These are phyloP conservation scores for Malania oleifera DNA, from an alignment of 164 flowering plant species.

Conservation along the genomic window DNA sequence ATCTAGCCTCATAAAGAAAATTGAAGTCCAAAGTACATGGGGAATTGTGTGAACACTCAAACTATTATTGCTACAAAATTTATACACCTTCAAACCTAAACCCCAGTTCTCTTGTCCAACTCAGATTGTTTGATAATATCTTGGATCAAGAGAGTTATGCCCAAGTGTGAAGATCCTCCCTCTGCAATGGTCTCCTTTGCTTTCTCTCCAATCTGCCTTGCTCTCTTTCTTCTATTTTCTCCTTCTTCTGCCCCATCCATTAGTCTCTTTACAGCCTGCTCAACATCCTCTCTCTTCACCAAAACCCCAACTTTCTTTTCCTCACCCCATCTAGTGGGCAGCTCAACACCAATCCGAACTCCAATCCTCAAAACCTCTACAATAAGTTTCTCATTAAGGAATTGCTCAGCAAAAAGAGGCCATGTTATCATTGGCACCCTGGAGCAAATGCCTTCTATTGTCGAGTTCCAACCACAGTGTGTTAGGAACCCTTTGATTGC, in stretches of 20 bases:
- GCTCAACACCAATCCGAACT: slow-evolving; percentile 14
- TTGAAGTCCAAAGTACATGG: no score
- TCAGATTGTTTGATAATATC: slow-evolving; percentile 9
- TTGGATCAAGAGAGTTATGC: slow-evolving; percentile 10
- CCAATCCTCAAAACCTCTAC: slow-evolving; percentile 14
- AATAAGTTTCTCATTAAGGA: slow-evolving; percentile 14
- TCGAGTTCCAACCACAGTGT: slow-evolving; percentile 24
- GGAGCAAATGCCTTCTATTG: slow-evolving; percentile 13
- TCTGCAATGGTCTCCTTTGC: slow-evolving; percentile 13
- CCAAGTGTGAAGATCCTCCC: slow-evolving; percentile 15
- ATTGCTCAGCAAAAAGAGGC: slow-evolving; percentile 21
- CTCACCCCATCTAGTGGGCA: slow-evolving; percentile 4
- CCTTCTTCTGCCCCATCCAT: slow-evolving; percentile 18
- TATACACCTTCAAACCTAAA: no score
- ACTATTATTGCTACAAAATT: no score
- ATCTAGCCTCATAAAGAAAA: no score
- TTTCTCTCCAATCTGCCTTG: slow-evolving; percentile 12
- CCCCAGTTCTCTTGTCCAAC: no score
- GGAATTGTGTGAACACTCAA: no score
- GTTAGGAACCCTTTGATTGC: slow-evolving; percentile 20
- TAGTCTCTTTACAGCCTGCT: slow-evolving; percentile 10
- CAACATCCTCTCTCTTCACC: slow-evolving; percentile 8
- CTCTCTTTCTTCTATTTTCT: slow-evolving; percentile 8
- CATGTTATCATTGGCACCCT: slow-evolving; percentile 21
- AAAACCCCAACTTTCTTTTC: slow-evolving; percentile 13